phyloP scores from a whole-genome alignment of 805 yeast genomes.

The Priceomyces haplophilus region DNA sequence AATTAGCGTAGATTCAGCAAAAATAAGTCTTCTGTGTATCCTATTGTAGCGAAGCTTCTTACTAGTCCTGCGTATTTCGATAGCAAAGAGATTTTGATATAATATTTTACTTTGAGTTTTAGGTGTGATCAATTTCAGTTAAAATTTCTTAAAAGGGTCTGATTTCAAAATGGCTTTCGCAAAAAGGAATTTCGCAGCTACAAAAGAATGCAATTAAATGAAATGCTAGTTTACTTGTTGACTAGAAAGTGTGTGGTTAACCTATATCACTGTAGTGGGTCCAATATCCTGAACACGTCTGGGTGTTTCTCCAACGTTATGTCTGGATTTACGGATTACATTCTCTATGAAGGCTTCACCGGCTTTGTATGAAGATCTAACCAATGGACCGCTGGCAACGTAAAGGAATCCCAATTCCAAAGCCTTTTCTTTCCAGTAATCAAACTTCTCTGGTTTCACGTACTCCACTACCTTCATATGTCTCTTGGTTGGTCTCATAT shows the following conservation, averaged over 20 bases:
- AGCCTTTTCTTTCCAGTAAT: slow-evolving; percentile 86
- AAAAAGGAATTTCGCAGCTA: slow-evolving; percentile 2
- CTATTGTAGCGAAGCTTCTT: too few relatives aligned
- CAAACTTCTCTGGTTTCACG: slow-evolving; percentile 90
- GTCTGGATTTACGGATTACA: slow-evolving; percentile 72
- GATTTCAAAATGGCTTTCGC: background rate
- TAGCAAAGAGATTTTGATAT: too few relatives aligned
- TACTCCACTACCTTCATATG: slow-evolving; percentile 98
- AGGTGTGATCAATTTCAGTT: background rate
- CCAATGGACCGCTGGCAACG: slow-evolving; percentile 97
- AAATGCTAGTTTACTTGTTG: background rate
- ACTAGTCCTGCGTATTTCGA: too few relatives aligned
- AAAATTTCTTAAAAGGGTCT: slow-evolving; percentile 2
- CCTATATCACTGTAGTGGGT: background rate
- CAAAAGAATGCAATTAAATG: background rate
- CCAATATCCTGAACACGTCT: slow-evolving; percentile 22
- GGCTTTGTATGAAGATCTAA: slow-evolving; percentile 94
- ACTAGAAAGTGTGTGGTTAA: too few relatives aligned
- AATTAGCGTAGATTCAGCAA: too few relatives aligned
- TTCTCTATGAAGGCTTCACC: slow-evolving; percentile 98
- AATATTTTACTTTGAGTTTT: background rate
- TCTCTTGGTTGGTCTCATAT: slow-evolving; percentile 97
- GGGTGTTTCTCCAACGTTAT: slow-evolving; percentile 44
- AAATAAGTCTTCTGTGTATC: too few relatives aligned
- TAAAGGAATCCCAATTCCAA: slow-evolving; percentile 87